Conservation (phyloP, 257 asterid genomes). For the Haberlea rhodopensis region DNA sequence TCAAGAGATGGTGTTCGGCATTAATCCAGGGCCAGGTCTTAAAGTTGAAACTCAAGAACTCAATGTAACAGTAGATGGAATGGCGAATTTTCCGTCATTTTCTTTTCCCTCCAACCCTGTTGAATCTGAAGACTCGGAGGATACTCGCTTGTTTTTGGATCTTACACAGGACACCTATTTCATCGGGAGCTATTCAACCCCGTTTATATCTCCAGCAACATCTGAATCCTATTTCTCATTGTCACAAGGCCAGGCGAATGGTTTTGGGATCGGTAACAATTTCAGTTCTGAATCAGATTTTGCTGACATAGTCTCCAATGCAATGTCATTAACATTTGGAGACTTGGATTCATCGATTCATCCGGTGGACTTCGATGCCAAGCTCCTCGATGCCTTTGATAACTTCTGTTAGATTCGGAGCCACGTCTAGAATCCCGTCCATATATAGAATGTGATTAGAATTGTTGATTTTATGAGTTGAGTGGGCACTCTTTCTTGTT, state of each 20-base stretch:
- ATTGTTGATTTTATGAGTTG: background rate
- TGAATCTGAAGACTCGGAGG: background rate
- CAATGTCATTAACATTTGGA: background rate
- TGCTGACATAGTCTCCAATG: background rate
- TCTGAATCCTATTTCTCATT: background rate
- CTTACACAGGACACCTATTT: background rate
- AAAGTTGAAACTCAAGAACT: background rate
- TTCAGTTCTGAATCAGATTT: background rate
- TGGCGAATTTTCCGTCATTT: background rate
- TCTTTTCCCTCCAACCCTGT: background rate
- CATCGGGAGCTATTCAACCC: background rate
- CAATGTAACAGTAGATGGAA: background rate
- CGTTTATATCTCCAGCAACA: background rate
- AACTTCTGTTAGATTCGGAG: background rate
- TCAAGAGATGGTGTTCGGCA: background rate
- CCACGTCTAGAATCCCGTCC: background rate
- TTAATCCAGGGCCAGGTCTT: background rate
- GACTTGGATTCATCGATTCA: background rate
- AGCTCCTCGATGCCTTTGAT: background rate
- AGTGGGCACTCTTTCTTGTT: background rate
- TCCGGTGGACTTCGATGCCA: background rate
- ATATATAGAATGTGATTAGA: background rate
- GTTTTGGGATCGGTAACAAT: background rate
- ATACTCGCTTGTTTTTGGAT: background rate
- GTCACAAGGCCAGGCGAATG: background rate